These are phyloP conservation scores for Stephania japonica DNA, from an alignment of 164 flowering plant genomes.

Conservation along the genomic window DNA sequence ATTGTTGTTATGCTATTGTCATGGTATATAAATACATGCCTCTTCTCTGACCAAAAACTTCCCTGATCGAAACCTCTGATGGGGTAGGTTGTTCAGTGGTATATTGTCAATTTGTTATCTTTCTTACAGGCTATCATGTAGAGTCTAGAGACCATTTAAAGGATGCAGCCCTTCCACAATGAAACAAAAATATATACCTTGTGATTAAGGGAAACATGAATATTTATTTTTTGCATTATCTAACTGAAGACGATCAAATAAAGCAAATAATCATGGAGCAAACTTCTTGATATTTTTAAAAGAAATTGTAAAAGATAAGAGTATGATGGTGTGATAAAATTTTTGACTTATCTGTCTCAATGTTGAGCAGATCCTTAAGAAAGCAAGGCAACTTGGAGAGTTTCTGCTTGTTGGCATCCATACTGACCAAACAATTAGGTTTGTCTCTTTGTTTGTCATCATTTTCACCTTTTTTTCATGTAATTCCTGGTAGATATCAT, in stretches of 20 bases:
- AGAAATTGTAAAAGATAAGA: not conserved
- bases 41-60: not conserved
- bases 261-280: too few species aligned
- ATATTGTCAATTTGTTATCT: not conserved
- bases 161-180: not conserved
- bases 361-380: conserved; percentile 49
- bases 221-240: not conserved
- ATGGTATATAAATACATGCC: not conserved
- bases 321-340: not conserved
- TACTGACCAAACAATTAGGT: conserved; percentile 63
- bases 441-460: not conserved
- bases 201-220: not conserved
- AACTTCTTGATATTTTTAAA: not conserved
- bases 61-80: too few species aligned
- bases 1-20: not conserved
- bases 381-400: conserved; percentile 69
- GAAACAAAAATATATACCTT: not conserved
- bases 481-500: not conserved
- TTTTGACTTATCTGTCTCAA: conserved; percentile 7
- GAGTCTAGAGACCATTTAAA: not conserved
- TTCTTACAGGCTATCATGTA: not conserved
- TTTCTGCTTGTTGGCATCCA: conserved; percentile 75
- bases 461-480: not conserved
- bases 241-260: too few species aligned
- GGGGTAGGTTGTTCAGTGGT: not conserved